Evolutionary conservation across 805 yeast genomes (phyloP), one percentile per base, ranked within the genome.

Genomic region (Metschnikowia amazonensis): DNA sequence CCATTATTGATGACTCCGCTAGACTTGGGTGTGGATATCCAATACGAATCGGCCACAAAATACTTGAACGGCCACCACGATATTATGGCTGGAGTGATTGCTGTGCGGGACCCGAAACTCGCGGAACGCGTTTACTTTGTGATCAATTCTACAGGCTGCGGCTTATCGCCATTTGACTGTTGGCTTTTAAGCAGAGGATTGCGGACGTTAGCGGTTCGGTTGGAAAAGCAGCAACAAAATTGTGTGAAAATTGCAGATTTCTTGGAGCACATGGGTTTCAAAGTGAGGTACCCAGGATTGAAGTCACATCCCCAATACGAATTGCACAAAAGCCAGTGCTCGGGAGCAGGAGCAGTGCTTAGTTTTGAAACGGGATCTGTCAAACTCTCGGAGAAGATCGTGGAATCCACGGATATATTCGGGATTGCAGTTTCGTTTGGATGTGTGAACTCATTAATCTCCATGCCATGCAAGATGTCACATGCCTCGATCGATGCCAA

Each of bases 401-500:
- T 89, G 21, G 92, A 86, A 55, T 71, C 76, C 37, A 81, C 92
- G 18, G 79, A 82, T 46, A 72, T 92, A 32, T 90, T 85, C 71
- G 88, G 90, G 32, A 88, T 90, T 52, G 87, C 96, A 5, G 97
- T 90, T 7, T 86, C 95, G 9, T 90, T 90, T 67, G 98, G 98
- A 18, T 86, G 96, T 64, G 96, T 92, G 49, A 88, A 89, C 71
- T 86, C 96, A 14, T 75, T 90, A 60, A 88, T 90, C 47, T 88
- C 96, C 32, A 79, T 90, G 82, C 98, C 98, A 13, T 88, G 97
- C 65, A 79, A 80, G 65, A 90, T 90, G 97, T 87, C 96, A 5
- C 98, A 90, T 62, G 97, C 97, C n/a, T 84, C 96, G 2, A 90
- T 90, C 51, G 96, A 89, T 56, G 84, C 89, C 21, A 80, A 86